Evolutionary conservation across 2,329 filamentous ascomycete species (phyloP).

Genomic region (Davidsoniella neocaledoniae): DNA sequence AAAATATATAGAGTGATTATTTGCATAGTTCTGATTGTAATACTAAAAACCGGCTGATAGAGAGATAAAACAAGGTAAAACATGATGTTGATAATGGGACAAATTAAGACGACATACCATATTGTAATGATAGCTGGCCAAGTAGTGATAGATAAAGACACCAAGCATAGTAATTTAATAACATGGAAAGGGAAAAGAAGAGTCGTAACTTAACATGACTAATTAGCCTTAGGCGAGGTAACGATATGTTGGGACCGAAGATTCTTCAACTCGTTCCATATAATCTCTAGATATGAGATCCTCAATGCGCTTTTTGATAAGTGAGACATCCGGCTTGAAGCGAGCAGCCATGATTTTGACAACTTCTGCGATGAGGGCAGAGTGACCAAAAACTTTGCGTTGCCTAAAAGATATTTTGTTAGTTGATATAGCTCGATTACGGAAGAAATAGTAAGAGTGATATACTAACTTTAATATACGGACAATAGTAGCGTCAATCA

Average conservation of each 20-base stretch:
- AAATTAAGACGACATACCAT: no score
- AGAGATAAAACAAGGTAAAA: no score
- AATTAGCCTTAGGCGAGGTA: conserved; percentile 45
- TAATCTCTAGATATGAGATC: conserved; percentile 63
- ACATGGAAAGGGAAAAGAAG: no score
- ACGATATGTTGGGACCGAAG: conserved; percentile 46
- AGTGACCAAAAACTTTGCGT: conserved; percentile 54
- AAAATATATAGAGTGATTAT: no score
- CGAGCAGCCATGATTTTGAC: conserved; percentile 49
- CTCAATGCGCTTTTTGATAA: conserved; percentile 72
- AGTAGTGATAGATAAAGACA: no score
- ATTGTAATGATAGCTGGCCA: no score
- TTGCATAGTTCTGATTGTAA: no score
- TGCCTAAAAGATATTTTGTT: conserved; percentile 34
- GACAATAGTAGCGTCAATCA: conserved; percentile 62
- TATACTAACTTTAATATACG: conserved; percentile 70
- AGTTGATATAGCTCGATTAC: not conserved
- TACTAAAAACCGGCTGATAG: no score
- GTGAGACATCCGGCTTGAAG: conserved; percentile 59
- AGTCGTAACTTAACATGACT: not conserved
- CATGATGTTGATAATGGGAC: no score
- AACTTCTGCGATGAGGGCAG: conserved; percentile 54
- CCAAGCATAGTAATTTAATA: no score
- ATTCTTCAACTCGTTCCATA: conserved; percentile 55
- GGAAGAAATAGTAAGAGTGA: not conserved